Evolutionary conservation across 371 early-diverging fungal species (phyloP), one percentile per base, ranked within the genome.

Genomic region (Mycotypha africana): DNA sequence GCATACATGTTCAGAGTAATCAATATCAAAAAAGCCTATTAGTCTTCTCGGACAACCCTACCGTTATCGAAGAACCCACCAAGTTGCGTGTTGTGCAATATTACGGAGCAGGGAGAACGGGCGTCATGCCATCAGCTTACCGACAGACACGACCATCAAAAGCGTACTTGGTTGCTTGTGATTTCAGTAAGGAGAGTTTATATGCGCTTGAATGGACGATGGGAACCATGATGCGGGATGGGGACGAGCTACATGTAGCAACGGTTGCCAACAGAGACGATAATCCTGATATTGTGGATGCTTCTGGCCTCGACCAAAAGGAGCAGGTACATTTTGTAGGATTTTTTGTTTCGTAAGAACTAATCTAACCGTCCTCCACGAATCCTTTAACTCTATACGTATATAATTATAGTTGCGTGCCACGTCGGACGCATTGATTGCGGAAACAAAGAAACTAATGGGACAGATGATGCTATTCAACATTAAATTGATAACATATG

Each of bases 211-310:
- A 76, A 38, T 79, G 77, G 77, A 62, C 73, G 2, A 74, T 75
- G 58, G 74, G 72, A 1, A 71, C 80, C 2, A 68, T 79, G 35
- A 67, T 79, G 58, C 70, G 77, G 23, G 76, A 70, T 43, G 76
- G 76, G 1, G 77, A 79, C 40, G 74, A 70, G 23, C 38, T 79
- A 40, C 75, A 79, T 48, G 53, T 79, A 0, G 74, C 74, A 6
- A 63, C 75, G 0, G 70, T 75, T 23, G 60, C 72, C 2, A 67
- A 65, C 44, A 63, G 63, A 14, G 76, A 79, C 32, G 77, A 79
- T 21, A 63, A 57, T 31, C 62, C 65, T 9, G 70, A 70, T 9
- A 34, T 54, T 12, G 63, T 60, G 9, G 61, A 58, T 25, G 62
- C 48, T 14, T 48, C 47, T 3, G 65, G 62, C 0, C 32, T 54